Conservation (phyloP, 768 basidiomycete genomes). For the Kwoniella sp. region DNA sequence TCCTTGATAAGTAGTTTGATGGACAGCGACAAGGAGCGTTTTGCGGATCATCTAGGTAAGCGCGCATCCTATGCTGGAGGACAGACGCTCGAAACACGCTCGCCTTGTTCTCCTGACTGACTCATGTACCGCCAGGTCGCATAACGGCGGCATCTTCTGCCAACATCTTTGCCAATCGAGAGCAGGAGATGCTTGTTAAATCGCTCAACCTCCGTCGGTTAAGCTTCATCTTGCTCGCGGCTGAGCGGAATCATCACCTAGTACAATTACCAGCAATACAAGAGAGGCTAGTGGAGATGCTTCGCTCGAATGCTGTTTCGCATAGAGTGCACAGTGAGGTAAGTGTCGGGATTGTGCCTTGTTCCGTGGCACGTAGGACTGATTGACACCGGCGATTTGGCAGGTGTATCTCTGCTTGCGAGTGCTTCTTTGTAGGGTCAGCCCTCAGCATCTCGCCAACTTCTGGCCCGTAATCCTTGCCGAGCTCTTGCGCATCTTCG, state of each 20-base stretch:
- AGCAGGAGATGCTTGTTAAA: constrained; percentile 83
- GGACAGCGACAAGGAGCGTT: constrained; percentile 77
- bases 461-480: constrained; percentile 96
- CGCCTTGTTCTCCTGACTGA: not conserved
- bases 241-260: constrained; percentile 86
- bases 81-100: not conserved
- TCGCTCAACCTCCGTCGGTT: constrained; percentile 82
- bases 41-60: constrained; percentile 77
- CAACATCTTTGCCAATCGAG: constrained; percentile 92
- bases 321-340: constrained; percentile 89
- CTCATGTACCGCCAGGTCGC: constrained; percentile 25
- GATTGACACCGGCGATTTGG: not conserved
- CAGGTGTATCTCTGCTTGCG: constrained; percentile 79
- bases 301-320: constrained; percentile 68
- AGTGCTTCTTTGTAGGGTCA: constrained; percentile 82
- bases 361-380: not conserved
- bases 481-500: constrained; percentile 71
- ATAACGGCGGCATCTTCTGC: constrained; percentile 81
- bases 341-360: constrained; percentile 11
- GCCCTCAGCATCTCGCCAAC: constrained; percentile 83
- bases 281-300: constrained; percentile 89
- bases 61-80: too few relatives aligned
- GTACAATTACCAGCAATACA: constrained; percentile 88
- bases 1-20: constrained; percentile 73
- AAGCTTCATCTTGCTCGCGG: constrained; percentile 77